phyloP scores from a whole-genome alignment of 805 yeast species.

The Lipomyces yamadae region DNA sequence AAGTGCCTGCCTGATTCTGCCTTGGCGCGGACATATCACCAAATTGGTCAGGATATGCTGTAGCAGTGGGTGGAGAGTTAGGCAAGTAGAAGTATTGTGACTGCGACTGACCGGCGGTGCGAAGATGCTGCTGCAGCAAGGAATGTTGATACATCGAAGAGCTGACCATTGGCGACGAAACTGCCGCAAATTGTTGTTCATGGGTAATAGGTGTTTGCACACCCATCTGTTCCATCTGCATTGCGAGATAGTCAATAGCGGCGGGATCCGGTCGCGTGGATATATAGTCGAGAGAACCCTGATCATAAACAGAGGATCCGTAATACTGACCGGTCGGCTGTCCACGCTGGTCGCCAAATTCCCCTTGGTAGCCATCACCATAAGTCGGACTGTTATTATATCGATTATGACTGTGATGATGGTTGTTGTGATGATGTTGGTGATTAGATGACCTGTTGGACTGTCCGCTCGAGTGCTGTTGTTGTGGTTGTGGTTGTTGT shows the following conservation, averaged over 20 bases:
- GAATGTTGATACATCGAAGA: conserved; percentile 22
- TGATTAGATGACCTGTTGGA: background rate
- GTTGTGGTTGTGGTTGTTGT: too few relatives aligned
- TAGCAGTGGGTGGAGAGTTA: conserved; percentile 17
- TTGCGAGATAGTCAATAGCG: conserved; percentile 15
- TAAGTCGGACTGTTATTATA: background rate
- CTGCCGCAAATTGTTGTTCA: background rate
- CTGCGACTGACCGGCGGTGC: conserved; percentile 1
- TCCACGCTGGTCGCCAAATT: background rate
- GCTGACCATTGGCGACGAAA: conserved; percentile 2
- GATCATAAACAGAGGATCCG: background rate
- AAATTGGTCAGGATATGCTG: conserved; percentile 10
- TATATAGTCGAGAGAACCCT: background rate
- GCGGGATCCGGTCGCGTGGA: conserved; percentile 12
- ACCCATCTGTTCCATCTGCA: conserved; percentile 20
- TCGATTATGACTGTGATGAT: background rate
- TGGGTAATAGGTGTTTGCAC: conserved; percentile 3
- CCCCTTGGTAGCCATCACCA: conserved; percentile 5
- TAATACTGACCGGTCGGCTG: conserved; percentile 6
- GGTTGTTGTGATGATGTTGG: background rate
- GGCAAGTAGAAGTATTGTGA: conserved; percentile 8
- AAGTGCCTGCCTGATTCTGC: conserved; percentile 6
- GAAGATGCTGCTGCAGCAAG: conserved; percentile 14
- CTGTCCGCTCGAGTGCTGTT: background rate
- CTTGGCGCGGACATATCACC: conserved; percentile 9